Conservation (phyloP, 225 moss, liverwort and hornwort genomes). For the Pleurozium schreberi region DNA sequence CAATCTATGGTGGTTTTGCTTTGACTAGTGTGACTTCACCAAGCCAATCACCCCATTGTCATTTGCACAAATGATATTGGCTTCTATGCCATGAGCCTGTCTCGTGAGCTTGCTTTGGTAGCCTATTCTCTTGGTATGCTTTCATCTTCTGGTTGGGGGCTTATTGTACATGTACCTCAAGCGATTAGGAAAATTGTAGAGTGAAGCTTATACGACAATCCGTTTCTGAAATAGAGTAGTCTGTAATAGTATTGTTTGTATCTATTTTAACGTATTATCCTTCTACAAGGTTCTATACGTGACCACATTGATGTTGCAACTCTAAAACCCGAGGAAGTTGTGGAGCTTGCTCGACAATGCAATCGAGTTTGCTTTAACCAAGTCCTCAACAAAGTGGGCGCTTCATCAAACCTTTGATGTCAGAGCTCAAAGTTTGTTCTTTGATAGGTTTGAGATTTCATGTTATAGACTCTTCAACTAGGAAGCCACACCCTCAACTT, state of each 20-base stretch:
- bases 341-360: slow-evolving; percentile 22
- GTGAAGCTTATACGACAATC: not conserved
- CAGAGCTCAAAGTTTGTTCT: not conserved
- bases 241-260: not conserved
- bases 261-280: not conserved
- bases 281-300: not conserved
- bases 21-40: slow-evolving; percentile 20
- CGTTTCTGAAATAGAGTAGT: not conserved
- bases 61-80: slow-evolving; percentile 53
- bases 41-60: slow-evolving; percentile 41
- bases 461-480: not conserved
- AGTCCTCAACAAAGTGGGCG: slow-evolving; percentile 3
- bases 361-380: slow-evolving; percentile 27
- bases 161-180: not conserved
- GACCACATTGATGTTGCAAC: not conserved
- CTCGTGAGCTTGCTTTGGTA: slow-evolving; percentile 40
- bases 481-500: not conserved
- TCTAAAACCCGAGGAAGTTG: slow-evolving; percentile 21
- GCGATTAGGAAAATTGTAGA: not conserved
- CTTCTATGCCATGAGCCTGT: slow-evolving; percentile 45
- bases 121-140: slow-evolving; percentile 38
- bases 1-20: not conserved
- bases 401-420: slow-evolving; percentile 19
- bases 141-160: not conserved
- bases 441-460: not conserved